Evolutionary conservation across 345 rosid genomes (phyloP).

Genomic region (Stellera chamaejasme): DNA sequence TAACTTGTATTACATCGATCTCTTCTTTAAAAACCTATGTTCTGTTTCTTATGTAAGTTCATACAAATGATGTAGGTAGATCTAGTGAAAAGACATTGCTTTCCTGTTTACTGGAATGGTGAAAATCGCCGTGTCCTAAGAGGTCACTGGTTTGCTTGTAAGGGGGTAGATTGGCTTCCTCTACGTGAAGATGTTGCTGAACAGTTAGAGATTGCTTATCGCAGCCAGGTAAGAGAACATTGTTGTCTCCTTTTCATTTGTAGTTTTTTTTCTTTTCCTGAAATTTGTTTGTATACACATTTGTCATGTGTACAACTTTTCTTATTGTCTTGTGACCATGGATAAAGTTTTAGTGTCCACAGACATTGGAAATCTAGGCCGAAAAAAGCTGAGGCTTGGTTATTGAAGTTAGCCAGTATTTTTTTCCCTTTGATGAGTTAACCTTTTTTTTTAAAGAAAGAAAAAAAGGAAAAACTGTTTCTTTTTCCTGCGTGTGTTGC

Average conservation of each 20-base stretch:
- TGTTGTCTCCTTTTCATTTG: background rate
- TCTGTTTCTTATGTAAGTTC: conserved; percentile 13
- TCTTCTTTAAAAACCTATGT: background rate
- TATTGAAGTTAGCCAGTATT: background rate
- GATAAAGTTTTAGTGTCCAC: too few species aligned
- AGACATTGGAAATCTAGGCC: too few species aligned
- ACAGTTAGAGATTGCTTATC: conserved; percentile 82
- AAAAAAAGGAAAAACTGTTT: too few species aligned
- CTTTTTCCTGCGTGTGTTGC: conserved; percentile 1
- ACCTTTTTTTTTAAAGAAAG: background rate
- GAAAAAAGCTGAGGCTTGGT: background rate
- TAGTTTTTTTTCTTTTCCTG: background rate
- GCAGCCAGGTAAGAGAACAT: conserved; percentile 43
- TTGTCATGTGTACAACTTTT: too few species aligned
- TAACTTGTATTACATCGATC: background rate
- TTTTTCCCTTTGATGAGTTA: conserved; percentile 4
- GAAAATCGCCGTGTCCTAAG: conserved; percentile 93
- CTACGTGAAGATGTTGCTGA: conserved; percentile 89
- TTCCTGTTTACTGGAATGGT: conserved; percentile 96
- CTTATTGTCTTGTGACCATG: too few species aligned
- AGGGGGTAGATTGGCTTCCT: conserved; percentile 96
- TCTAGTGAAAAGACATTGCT: conserved; percentile 69
- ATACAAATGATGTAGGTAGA: conserved; percentile 56
- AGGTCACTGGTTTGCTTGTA: conserved; percentile 97
- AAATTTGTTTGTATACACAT: background rate